Base-by-base conservation (phyloP, 805 yeast genomes). In the Pichia exigua region DNA sequence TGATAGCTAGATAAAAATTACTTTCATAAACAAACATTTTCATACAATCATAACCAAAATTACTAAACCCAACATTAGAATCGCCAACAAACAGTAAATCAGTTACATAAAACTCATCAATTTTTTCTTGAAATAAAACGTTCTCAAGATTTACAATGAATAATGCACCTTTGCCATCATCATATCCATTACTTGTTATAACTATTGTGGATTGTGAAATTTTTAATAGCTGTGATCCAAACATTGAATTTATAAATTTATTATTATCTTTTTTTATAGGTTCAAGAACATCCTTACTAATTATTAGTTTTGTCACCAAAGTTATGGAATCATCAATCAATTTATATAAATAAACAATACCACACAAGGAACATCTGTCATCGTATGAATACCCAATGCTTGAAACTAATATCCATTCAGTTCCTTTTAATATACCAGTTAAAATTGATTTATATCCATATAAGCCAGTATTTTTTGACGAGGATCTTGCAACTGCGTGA, bases 161-260 rank as follows among this genome's bases (percentile, higher is more conserved):
- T 4, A 82, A 64, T 0, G 75, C 73, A 0, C 82, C 83, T 50
- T 62, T 61, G 2, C 76, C 77, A 28, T 60, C 60, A 18, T 52
- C 42, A 47, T 52, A 62, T 2, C 62, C 61, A 13, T 71, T 73
- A 18, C 65, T 66, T 1, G 79, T 67, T 2, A 76, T 58, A 47
- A 65, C 65, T 22, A 77, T 58, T 9, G 21, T 18, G 7, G 57
- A 55, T 17, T 56, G 55, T 22, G 55, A 48, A 1, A 45, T 39
- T 48, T 52, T 49, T 5, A 53, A 21, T 26, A 54, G 52, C 8
- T 51, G 47, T 7, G 52, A 47, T 2, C 67, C 67, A 51, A 66
- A 66, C 48, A 49, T 53, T 3, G 59, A 46, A 43, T 45, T 48
- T 21, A 49, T 35, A 41, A 51, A 46, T 18, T 44, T 21, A 11